Evolutionary conservation across 176 grass and related monocot species (phyloP).

Genomic region (Triticum timopheevii): DNA sequence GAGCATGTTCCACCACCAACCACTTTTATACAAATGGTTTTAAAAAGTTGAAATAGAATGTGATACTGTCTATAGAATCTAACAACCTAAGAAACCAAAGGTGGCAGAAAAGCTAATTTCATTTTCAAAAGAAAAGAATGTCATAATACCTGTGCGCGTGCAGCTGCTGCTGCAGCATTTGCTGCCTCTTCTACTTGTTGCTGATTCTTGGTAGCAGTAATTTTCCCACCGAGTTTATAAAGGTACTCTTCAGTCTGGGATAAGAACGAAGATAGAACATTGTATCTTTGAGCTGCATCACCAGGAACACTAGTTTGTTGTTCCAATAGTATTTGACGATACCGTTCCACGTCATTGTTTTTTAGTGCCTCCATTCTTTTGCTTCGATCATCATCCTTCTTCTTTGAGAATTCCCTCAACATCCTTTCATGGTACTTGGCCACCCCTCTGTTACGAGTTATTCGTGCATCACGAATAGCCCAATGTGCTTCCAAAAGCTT

Average conservation of each 20-base stretch:
- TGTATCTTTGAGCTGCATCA: slow-evolving; percentile 89
- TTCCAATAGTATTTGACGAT: slow-evolving; percentile 91
- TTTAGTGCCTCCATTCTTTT: slow-evolving; percentile 99
- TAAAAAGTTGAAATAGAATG: neutral
- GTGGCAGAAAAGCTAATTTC: neutral
- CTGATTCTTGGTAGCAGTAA: slow-evolving; percentile 82
- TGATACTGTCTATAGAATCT: neutral
- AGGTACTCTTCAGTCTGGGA: slow-evolving; percentile 98
- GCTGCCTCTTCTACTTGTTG: slow-evolving; percentile 96
- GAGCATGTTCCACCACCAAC: neutral
- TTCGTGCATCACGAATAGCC: slow-evolving; percentile 95
- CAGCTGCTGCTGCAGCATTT: slow-evolving; percentile 70
- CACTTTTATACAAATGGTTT: neutral
- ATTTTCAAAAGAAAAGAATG: slow-evolving; percentile 17
- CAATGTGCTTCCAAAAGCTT: slow-evolving; percentile 96
- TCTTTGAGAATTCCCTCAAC: slow-evolving; percentile 95
- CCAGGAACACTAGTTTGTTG: slow-evolving; percentile 92
- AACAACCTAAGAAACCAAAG: neutral
- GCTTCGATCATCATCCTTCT: slow-evolving; percentile 88
- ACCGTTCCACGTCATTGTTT: slow-evolving; percentile 98
- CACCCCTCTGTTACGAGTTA: slow-evolving; percentile 84
- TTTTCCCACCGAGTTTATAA: slow-evolving; percentile 95
- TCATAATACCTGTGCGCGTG: slow-evolving; percentile 74
- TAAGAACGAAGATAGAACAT: slow-evolving; percentile 96
- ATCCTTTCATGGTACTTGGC: slow-evolving; percentile 99